Evolutionary conservation across 164 flowering plant species (phyloP).

Genomic region (Stephania cephalantha): DNA sequence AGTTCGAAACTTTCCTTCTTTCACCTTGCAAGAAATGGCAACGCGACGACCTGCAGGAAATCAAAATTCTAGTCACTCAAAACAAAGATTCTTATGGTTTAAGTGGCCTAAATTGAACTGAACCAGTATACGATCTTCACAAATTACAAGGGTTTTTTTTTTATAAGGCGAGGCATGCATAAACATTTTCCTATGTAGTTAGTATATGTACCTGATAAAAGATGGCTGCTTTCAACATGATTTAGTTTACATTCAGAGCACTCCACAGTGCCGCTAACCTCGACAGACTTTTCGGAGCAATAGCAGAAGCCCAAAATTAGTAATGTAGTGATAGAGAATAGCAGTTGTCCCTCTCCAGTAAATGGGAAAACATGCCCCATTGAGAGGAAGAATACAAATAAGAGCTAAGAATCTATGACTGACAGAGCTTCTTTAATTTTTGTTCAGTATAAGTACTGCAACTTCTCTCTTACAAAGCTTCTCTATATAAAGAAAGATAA

Average conservation of each 20-base stretch:
- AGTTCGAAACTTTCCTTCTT: constrained; percentile 39
- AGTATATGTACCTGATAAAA: constrained; percentile 48
- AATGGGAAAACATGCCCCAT: constrained; percentile 15
- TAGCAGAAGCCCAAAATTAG: constrained; percentile 29
- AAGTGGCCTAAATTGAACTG: no score
- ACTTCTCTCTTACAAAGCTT: neutral
- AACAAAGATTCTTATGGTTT: no score
- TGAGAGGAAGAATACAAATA: neutral
- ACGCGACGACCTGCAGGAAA: constrained; percentile 50
- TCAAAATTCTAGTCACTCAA: no score
- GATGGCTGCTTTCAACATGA: constrained; percentile 41
- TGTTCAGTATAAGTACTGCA: neutral
- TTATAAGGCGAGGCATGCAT: no score
- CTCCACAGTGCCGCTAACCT: constrained; percentile 66
- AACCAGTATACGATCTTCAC: no score
- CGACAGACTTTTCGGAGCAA: constrained; percentile 32
- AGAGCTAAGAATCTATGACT: neutral
- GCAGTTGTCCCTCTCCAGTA: constrained; percentile 23
- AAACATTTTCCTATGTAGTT: no score
- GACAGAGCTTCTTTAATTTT: neutral
- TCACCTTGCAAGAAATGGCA: constrained; percentile 55
- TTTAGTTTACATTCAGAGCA: constrained; percentile 56
- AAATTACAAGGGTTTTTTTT: no score
- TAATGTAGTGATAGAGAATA: constrained; percentile 29
- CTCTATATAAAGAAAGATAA: neutral